Base-by-base conservation (phyloP, 2,329 filamentous ascomycete species). In the Botrytis fabae region DNA sequence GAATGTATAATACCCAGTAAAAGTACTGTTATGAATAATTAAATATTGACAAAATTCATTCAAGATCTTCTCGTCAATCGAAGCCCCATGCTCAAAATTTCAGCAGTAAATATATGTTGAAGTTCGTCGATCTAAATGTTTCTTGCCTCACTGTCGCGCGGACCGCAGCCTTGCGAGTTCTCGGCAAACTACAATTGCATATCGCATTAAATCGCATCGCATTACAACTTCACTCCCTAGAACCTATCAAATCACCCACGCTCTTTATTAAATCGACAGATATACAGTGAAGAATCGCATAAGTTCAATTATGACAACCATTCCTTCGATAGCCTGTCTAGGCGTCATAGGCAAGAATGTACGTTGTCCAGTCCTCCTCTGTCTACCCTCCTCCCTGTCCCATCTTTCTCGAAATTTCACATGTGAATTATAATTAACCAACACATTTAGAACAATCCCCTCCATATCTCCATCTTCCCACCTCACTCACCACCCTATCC, bases 261-360 rank as follows among this genome's bases (percentile, higher is more conserved):
- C n/a, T 18, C 14, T 28, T 40, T 10, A 18, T 42, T 22, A 25
- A 57, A 68, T 51, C 18, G 32, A 20, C 22, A 32, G 42, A 40
- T 28, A n/a, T 6, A 40, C 8, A 10, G 42, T 7, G 12, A 25
- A 42, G 18, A 59, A 8, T 25, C 25, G 5, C n/a, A 68, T 65
- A 42, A 8, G 22, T 9, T n/a, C 38, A 71, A 78, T 62, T 38
- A 86, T 89, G 78, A 85, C 87, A 77, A 84, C 88, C 73, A 88
- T 90, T 79, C 92, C 95, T 44, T 93, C 92, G 51, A 96, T 98
- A 83, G 95, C 94, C 82, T 97, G 95, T 81, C 91, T 99, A 79
- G 95, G 94, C 82, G 87, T 98, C 70, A 97, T 99, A 79, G 95
- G 96, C 78, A 94, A 96, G 84, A 92, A 97, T 83, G 95, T 97